Conservation (phyloP, 768 basidiomycete genomes). For the Cystofilobasidium macerans region DNA sequence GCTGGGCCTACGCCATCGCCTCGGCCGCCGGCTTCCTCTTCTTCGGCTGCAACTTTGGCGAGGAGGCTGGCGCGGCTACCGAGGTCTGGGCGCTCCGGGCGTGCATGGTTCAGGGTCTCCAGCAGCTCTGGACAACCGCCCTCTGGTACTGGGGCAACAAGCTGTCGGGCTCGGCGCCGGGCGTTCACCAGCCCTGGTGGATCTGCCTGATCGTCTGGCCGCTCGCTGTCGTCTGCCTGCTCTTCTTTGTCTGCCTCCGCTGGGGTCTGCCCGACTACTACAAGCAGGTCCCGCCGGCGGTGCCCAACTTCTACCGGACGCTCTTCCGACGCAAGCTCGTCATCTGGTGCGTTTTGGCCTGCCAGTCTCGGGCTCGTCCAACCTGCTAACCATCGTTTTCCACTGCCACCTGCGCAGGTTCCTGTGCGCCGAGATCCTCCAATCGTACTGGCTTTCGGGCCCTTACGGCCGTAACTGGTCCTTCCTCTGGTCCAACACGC, state of each 20-base stretch:
- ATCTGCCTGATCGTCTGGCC: conserved; percentile 75
- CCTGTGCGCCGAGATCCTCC: conserved; percentile 77
- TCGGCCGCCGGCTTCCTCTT: conserved; percentile 88
- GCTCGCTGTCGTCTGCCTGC: conserved; percentile 57
- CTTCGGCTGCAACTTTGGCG: conserved; percentile 93
- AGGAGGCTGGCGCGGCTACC: conserved; percentile 93
- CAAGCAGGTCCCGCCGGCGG: conserved; percentile 84
- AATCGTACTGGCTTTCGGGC: conserved; percentile 67
- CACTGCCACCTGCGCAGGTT: conserved; percentile 42
- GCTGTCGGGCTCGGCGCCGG: conserved; percentile 47
- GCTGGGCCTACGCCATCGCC: conserved; percentile 77
- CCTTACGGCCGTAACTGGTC: conserved; percentile 90
- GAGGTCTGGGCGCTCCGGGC: conserved; percentile 88
- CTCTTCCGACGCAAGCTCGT: conserved; percentile 83
- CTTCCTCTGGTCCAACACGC: conserved; percentile 71
- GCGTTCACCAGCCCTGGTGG: conserved; percentile 54
- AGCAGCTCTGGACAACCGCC: conserved; percentile 90
- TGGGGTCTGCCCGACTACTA: conserved; percentile 87
- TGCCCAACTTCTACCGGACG: conserved; percentile 81
- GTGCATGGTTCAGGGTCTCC: conserved; percentile 85
- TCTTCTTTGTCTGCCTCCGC: conserved; percentile 72
- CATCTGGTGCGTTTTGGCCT: conserved; percentile 50
- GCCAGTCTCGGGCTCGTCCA: background rate
- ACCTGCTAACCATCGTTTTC: background rate
- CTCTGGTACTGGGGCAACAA: conserved; percentile 92